A percentile compares a stretch with the other conserved stretches of the same genome.
phyloP scores from a whole-genome alignment of 108 stramenopile genomes.

The Nannochloropsis salina region DNA sequence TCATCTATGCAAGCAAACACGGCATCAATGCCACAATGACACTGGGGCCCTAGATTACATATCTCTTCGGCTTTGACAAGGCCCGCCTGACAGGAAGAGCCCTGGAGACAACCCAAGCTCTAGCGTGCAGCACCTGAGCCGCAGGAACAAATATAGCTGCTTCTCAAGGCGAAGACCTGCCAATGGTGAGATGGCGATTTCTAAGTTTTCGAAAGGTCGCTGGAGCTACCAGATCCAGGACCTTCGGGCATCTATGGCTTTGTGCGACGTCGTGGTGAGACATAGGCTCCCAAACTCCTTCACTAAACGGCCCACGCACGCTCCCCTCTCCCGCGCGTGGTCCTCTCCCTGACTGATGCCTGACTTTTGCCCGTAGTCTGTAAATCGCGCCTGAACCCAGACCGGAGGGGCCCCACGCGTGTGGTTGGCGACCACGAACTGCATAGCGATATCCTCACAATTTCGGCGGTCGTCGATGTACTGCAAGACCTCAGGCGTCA shows the following conservation, averaged over 20 bases:
- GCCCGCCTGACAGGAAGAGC: too few species aligned
- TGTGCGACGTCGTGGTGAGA: neutral
- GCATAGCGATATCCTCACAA: constrained; percentile 55
- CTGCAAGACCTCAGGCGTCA: constrained; percentile 22
- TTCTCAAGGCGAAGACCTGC: too few species aligned
- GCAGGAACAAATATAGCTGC: too few species aligned
- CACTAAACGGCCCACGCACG: neutral
- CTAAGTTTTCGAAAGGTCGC: too few species aligned
- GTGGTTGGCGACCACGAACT: constrained; percentile 43
- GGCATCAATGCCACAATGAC: too few species aligned
- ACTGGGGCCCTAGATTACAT: too few species aligned
- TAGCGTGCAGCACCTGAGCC: too few species aligned
- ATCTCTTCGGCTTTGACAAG: too few species aligned
- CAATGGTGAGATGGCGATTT: too few species aligned
- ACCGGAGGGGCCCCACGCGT: constrained; percentile 35
- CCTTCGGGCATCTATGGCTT: constrained; percentile 6
- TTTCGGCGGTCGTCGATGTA: constrained; percentile 50
- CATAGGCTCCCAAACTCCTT: neutral
- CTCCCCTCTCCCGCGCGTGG: neutral
- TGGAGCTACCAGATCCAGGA: neutral
- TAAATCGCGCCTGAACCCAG: constrained; percentile 32
- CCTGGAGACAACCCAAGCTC: too few species aligned
- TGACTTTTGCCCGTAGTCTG: neutral
- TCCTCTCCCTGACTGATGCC: constrained; percentile 1
- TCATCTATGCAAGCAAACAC: too few species aligned